Evolutionary conservation across 176 grass and related monocot genomes (phyloP).

Genomic region (Carex scoparia): DNA sequence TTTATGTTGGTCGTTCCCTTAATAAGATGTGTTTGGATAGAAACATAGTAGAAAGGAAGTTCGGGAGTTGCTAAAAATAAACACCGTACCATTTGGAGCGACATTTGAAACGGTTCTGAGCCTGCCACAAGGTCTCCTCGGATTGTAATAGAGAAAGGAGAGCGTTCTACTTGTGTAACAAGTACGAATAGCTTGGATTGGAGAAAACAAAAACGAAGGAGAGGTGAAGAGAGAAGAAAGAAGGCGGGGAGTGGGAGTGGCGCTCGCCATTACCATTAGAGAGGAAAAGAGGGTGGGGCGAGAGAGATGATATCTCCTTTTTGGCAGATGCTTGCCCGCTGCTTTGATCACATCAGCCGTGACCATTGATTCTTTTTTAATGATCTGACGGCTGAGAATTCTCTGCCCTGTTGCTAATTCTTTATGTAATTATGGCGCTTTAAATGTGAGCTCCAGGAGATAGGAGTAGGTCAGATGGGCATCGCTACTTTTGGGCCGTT

Average conservation of each 20-base stretch:
- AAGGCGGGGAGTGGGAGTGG: constrained; percentile 21
- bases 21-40: background rate
- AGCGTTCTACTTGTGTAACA: background rate
- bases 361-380: background rate
- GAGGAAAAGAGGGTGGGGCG: constrained; percentile 8
- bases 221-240: constrained; percentile 21
- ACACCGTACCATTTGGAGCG: constrained; percentile 6
- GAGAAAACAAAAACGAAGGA: background rate
- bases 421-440: too few species aligned
- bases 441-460: too few species aligned
- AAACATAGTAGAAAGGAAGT: background rate
- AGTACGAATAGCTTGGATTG: background rate
- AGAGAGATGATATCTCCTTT: constrained; percentile 8
- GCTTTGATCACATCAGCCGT: background rate
- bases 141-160: constrained; percentile 16
- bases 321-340: background rate
- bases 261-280: constrained; percentile 9
- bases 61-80: background rate
- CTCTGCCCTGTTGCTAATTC: background rate
- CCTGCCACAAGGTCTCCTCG: background rate
- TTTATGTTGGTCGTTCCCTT: background rate
- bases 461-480: too few species aligned
- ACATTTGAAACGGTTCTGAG: constrained; percentile 8
- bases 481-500: too few species aligned
- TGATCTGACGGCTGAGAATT: background rate